Evolutionary conservation across 192 early-diverging fungal species (phyloP).

Genomic region (Coemansia sp.): DNA sequence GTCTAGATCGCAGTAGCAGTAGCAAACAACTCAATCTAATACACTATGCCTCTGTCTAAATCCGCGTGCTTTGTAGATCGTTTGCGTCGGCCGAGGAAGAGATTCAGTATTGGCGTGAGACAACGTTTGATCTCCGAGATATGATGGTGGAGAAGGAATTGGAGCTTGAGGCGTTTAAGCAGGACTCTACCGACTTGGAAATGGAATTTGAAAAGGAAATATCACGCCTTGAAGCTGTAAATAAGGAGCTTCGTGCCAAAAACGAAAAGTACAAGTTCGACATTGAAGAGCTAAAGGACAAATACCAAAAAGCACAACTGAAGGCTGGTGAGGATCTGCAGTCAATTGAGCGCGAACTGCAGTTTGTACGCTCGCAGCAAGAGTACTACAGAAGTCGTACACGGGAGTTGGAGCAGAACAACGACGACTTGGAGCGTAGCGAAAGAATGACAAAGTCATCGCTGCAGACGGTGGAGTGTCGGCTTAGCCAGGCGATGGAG

Average conservation of each 20-base stretch:
- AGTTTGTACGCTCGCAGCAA: constrained; percentile 66
- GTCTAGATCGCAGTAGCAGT: not conserved
- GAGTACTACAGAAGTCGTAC: constrained; percentile 71
- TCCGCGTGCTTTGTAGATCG: not conserved
- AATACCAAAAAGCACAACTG: constrained; percentile 66
- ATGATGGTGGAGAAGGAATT: constrained; percentile 59
- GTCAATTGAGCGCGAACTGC: constrained; percentile 75
- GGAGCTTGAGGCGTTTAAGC: constrained; percentile 66
- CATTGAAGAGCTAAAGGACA: constrained; percentile 72
- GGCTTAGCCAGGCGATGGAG: constrained; percentile 72
- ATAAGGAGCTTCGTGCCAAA: constrained; percentile 62
- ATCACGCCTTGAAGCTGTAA: constrained; percentile 65
- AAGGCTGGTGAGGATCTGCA: constrained; percentile 65
- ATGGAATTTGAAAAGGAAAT: constrained; percentile 73
- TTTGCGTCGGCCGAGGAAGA: constrained; percentile 66
- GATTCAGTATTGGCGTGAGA: constrained; percentile 65
- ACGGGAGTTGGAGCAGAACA: constrained; percentile 73
- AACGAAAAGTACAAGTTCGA: constrained; percentile 68
- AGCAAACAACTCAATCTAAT: not conserved
- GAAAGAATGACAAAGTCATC: constrained; percentile 68
- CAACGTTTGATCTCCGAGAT: constrained; percentile 56
- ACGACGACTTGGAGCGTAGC: constrained; percentile 75
- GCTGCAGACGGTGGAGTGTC: constrained; percentile 67
- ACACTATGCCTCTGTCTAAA: not conserved
- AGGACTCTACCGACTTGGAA: constrained; percentile 68